Evolutionary conservation across 805 yeast genomes (phyloP).

Genomic region (Ogataea thermomethanolica): DNA sequence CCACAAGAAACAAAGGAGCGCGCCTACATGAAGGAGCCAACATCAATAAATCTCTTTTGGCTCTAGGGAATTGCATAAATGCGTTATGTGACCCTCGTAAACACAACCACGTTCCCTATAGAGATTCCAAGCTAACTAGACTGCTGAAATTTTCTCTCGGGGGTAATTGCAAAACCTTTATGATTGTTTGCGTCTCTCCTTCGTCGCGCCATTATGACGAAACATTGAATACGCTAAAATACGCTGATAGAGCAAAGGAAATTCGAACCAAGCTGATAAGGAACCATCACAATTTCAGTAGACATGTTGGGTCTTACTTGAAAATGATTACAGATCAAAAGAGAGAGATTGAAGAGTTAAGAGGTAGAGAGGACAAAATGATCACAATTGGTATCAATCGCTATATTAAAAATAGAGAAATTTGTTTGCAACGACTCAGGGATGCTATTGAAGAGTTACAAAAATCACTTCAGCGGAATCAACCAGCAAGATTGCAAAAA

Average conservation of each 20-base stretch:
- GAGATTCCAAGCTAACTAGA: conserved; percentile 88
- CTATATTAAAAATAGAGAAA: conserved; percentile 35
- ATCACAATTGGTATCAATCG: conserved; percentile 38
- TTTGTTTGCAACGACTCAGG: conserved; percentile 38
- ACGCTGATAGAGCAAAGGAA: conserved; percentile 88
- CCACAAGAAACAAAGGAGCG: conserved; percentile 80
- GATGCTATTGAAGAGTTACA: conserved; percentile 42
- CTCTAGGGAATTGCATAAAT: conserved; percentile 91
- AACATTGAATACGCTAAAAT: conserved; percentile 84
- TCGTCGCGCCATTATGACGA: conserved; percentile 87
- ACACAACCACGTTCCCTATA: conserved; percentile 76
- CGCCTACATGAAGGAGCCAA: conserved; percentile 89
- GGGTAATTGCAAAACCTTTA: conserved; percentile 91
- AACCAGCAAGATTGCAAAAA: conserved; percentile 42
- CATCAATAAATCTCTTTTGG: conserved; percentile 81
- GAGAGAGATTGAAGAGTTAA: conserved; percentile 65
- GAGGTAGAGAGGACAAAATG: conserved; percentile 47
- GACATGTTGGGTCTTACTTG: conserved; percentile 82
- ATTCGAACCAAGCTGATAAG: conserved; percentile 77
- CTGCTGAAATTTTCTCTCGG: conserved; percentile 85
- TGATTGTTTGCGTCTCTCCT: conserved; percentile 94
- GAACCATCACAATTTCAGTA: conserved; percentile 69
- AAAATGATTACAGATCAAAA: conserved; percentile 82
- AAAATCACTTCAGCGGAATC: conserved; percentile 39
- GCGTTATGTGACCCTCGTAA: conserved; percentile 76